Percentiles rank a stretch among this genome's conserved stretches.
Evolutionary conservation across 345 rosid species (phyloP).

Genomic region (Salix purpurea): DNA sequence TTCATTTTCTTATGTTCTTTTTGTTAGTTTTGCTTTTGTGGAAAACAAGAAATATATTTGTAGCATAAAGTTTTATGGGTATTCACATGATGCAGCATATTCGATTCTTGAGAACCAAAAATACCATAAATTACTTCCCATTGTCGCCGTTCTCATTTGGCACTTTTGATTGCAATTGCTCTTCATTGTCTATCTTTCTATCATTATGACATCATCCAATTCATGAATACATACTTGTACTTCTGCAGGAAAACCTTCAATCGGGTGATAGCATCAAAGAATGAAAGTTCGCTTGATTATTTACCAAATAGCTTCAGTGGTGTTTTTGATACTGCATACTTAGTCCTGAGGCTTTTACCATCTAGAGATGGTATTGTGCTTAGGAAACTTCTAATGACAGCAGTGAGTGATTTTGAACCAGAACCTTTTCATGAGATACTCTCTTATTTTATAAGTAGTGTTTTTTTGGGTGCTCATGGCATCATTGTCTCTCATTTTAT

Average conservation of each 20-base stretch:
- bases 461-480: neutral
- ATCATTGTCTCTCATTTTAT: neutral
- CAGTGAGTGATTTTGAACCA: constrained; percentile 51
- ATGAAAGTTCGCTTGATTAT: constrained; percentile 34
- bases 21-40: neutral
- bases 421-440: neutral
- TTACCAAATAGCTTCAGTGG: constrained; percentile 32
- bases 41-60: neutral
- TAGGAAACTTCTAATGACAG: constrained; percentile 84
- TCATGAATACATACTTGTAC: neutral
- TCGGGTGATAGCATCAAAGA: constrained; percentile 27
- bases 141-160: neutral
- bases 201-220: neutral
- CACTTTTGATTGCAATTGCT: neutral
- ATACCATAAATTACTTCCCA: neutral
- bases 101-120: neutral
- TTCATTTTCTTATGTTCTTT: neutral
- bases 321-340: constrained; percentile 40
- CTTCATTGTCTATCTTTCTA: neutral
- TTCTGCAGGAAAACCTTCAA: constrained; percentile 53
- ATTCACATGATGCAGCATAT: too few relatives aligned
- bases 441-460: neutral
- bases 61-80: neutral
- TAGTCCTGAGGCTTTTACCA: constrained; percentile 63
- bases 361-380: constrained; percentile 76